phyloP scores from a whole-genome alignment of 441 rosid genomes.

The Euphorbia corollata region DNA sequence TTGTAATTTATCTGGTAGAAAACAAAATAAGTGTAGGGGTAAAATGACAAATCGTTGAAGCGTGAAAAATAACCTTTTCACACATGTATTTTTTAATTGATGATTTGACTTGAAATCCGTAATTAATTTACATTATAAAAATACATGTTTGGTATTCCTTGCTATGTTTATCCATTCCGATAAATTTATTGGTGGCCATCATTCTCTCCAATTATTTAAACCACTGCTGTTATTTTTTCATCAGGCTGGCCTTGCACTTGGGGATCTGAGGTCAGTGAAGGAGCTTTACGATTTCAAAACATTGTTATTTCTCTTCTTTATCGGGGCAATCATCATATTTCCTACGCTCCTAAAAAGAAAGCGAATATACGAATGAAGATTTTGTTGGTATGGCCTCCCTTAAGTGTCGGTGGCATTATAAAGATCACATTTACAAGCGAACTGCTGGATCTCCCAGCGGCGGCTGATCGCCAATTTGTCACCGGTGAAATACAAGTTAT shows the following conservation, averaged over 20 bases:
- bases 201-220: not conserved
- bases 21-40: not conserved
- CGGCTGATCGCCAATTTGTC: constrained; percentile 11
- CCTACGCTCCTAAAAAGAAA: constrained; percentile 86
- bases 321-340: constrained; percentile 64
- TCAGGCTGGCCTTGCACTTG: constrained; percentile 95
- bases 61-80: not conserved
- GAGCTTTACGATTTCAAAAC: constrained; percentile 89
- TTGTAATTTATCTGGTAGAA: too few relatives aligned
- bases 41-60: not conserved
- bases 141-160: too few relatives aligned
- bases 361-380: constrained; percentile 57
- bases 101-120: too few relatives aligned
- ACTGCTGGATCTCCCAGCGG: constrained; percentile 14
- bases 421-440: constrained; percentile 6
- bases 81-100: too few relatives aligned
- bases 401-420: not conserved
- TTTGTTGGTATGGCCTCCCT: constrained; percentile 11
- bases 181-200: not conserved
- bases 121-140: too few relatives aligned
- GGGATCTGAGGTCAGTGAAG: constrained; percentile 82
- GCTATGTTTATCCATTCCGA: too few relatives aligned
- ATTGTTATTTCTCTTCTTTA: constrained; percentile 71
- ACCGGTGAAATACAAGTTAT: not conserved
- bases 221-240: constrained; percentile 2